phyloP scores from a whole-genome alignment of 2,329 filamentous ascomycete species.

The Cordyceps farinosa region DNA sequence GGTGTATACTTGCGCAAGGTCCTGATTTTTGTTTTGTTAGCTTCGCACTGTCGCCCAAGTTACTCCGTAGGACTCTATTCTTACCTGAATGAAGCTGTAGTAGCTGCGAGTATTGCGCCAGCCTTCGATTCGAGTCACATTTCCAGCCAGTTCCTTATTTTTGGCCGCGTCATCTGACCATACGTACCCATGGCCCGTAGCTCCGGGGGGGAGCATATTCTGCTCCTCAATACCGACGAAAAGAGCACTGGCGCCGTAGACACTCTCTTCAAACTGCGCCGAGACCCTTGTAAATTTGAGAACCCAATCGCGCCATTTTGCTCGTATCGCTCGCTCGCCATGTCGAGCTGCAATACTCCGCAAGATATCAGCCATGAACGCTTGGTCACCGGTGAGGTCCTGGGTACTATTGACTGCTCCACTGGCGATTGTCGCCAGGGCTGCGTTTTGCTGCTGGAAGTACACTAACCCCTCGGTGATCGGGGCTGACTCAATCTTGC shows the following conservation, averaged over 20 bases:
- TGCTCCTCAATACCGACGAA: constrained; percentile 77
- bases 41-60: constrained; percentile 15
- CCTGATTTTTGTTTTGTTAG: constrained; percentile 40
- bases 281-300: constrained; percentile 88
- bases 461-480: constrained; percentile 80
- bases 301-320: constrained; percentile 95
- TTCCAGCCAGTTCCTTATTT: constrained; percentile 82
- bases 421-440: constrained; percentile 48
- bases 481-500: constrained; percentile 74
- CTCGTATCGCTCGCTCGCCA: constrained; percentile 83
- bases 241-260: constrained; percentile 88
- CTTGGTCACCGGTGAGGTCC: constrained; percentile 80
- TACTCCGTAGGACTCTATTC: constrained; percentile 18
- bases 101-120: constrained; percentile 93
- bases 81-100: constrained; percentile 86
- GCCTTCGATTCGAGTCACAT: constrained; percentile 89
- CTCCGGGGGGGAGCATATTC: constrained; percentile 53
- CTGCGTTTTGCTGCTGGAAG: constrained; percentile 77
- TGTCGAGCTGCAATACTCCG: constrained; percentile 80
- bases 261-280: constrained; percentile 90
- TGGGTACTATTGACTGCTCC: constrained; percentile 39
- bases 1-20: constrained; percentile 61
- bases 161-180: constrained; percentile 83
- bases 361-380: constrained; percentile 84
- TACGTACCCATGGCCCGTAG: constrained; percentile 87